Conservation (phyloP, 139 green algal genomes). For the Volvox reticuliferus region DNA sequence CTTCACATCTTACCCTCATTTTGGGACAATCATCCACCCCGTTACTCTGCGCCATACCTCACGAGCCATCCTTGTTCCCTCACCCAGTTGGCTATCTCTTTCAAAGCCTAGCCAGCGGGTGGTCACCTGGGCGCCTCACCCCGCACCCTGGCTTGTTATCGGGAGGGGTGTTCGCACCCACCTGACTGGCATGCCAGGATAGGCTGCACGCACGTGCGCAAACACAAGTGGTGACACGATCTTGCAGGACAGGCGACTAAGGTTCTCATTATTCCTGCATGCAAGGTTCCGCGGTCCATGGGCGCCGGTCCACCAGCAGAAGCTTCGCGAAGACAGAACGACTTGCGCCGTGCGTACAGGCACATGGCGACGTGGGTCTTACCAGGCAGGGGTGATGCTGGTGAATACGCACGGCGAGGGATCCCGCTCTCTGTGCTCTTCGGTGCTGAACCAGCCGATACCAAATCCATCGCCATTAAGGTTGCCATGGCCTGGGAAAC, state of each 20-base stretch:
- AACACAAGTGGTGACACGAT: conserved; percentile 92
- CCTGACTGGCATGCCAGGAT: conserved; percentile 95
- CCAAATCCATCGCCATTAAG: conserved; percentile 94
- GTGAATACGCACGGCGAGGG: conserved; percentile 93
- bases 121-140: no score
- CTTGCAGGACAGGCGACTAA: conserved; percentile 91
- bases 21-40: no score
- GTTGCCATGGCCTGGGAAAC: conserved; percentile 82
- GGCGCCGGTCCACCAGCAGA: no score
- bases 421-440: conserved; percentile 65
- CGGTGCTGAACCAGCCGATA: conserved; percentile 88
- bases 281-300: background rate
- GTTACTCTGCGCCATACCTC: no score
- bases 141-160: no score
- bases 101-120: no score
- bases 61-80: no score
- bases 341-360: no score
- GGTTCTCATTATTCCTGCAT: conserved; percentile 97
- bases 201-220: conserved; percentile 94
- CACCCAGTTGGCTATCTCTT: no score
- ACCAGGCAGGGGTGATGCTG: conserved; percentile 91
- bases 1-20: no score
- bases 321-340: no score
- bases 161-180: background rate
- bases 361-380: background rate